A percentile compares a stretch with the other conserved stretches of the same genome.
Evolutionary conservation across 2,329 filamentous ascomycete genomes (phyloP).

Genomic region (Ophiobolus disseminans): DNA sequence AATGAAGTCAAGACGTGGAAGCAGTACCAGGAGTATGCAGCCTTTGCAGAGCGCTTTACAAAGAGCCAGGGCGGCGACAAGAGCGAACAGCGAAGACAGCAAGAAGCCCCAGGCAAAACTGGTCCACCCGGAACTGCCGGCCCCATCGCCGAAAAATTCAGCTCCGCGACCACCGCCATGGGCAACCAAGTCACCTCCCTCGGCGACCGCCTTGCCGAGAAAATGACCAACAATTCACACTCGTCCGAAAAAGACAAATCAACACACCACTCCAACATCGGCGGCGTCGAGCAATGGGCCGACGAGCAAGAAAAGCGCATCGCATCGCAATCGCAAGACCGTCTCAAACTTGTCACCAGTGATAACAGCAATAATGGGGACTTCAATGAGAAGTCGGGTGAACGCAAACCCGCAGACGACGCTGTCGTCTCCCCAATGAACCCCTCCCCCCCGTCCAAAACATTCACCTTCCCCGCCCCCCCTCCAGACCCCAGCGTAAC

Average conservation of each 20-base stretch:
- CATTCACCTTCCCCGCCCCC: constrained; percentile 40
- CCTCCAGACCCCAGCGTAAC: constrained; percentile 39
- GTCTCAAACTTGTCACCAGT: constrained; percentile 31
- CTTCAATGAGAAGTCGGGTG: constrained; percentile 42
- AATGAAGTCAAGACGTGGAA: constrained; percentile 93
- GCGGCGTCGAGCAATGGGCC: constrained; percentile 49
- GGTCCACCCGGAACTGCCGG: constrained; percentile 56
- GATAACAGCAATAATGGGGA: constrained; percentile 12
- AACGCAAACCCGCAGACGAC: constrained; percentile 36
- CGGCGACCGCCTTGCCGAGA: constrained; percentile 41
- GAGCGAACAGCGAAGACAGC: constrained; percentile 59
- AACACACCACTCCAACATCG: constrained; percentile 26
- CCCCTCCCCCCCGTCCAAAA: constrained; percentile 26
- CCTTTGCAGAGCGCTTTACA: constrained; percentile 79
- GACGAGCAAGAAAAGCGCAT: constrained; percentile 46
- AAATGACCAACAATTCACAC: constrained; percentile 28
- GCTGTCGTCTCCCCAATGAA: constrained; percentile 40
- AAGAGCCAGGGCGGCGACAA: constrained; percentile 65
- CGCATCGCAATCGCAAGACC: constrained; percentile 15
- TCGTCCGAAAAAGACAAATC: constrained; percentile 21
- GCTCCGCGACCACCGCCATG: constrained; percentile 25
- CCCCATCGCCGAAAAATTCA: constrained; percentile 30
- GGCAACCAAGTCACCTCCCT: constrained; percentile 32
- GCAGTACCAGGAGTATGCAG: constrained; percentile 84
- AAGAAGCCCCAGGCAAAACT: constrained; percentile 57